phyloP scores from a whole-genome alignment of 768 basidiomycete genomes.

The Galerina marginata region DNA sequence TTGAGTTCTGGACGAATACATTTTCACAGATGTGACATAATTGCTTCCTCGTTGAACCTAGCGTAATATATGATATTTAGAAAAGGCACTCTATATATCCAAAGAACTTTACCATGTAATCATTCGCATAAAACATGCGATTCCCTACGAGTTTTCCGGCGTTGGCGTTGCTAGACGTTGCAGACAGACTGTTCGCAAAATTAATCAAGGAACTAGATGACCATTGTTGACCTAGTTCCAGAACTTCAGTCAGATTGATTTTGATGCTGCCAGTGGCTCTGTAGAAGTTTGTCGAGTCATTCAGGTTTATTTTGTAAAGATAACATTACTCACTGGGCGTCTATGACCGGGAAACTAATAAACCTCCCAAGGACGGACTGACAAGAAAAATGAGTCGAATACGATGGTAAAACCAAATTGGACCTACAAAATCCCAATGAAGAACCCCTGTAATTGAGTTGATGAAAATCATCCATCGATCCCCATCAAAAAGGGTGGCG shows the following conservation, averaged over 20 bases:
- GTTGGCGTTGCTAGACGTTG: constrained; percentile 50
- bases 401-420: background rate
- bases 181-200: constrained; percentile 44
- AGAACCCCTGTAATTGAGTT: constrained; percentile 60
- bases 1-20: constrained; percentile 62
- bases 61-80: constrained; percentile 2
- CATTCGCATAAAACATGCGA: constrained; percentile 67
- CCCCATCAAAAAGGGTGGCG: constrained; percentile 59
- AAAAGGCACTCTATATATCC: background rate
- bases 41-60: constrained; percentile 67
- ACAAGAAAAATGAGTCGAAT: constrained; percentile 7
- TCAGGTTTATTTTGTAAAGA: background rate
- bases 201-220: constrained; percentile 43
- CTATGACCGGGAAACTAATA: constrained; percentile 66
- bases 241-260: constrained; percentile 59
- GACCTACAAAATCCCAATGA: constrained; percentile 76
- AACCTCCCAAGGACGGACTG: constrained; percentile 71
- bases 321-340: constrained; percentile 40
- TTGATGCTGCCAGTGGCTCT: constrained; percentile 64
- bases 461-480: constrained; percentile 73
- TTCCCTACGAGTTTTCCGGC: constrained; percentile 60
- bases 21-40: constrained; percentile 66
- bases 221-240: constrained; percentile 58
- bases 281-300: background rate
- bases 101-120: constrained; percentile 62